Evolutionary conservation across 305 asterid species (phyloP).

Genomic region (Striga hermonthica): DNA sequence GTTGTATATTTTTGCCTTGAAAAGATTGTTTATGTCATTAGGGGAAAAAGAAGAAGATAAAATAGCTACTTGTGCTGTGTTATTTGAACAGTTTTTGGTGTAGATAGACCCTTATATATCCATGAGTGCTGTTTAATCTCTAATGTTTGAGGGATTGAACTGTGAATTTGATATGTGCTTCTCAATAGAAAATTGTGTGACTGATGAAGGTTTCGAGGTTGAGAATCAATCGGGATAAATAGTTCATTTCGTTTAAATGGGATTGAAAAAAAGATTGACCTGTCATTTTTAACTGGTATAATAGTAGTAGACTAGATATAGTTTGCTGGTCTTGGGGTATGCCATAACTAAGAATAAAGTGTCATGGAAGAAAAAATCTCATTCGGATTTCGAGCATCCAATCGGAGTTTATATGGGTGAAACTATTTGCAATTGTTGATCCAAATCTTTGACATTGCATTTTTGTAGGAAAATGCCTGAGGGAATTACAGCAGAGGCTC

Average conservation of each 20-base stretch:
- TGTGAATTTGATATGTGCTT: background rate
- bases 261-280: background rate
- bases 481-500: conserved; percentile 61
- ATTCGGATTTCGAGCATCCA: no score
- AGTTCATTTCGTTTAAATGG: no score
- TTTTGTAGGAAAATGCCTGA: conserved; percentile 54
- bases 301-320: background rate
- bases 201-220: background rate
- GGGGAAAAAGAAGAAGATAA: no score
- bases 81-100: background rate
- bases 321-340: background rate
- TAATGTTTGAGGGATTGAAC: background rate
- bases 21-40: no score
- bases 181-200: background rate
- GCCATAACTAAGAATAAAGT: background rate
- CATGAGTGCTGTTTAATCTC: background rate
- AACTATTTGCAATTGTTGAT: no score
- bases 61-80: no score
- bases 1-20: no score
- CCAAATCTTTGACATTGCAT: background rate
- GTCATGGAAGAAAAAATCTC: background rate
- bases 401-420: no score
- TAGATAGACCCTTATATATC: background rate
- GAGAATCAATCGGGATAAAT: background rate
- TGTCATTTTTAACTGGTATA: background rate